Percentiles rank a stretch among this genome's conserved stretches.
Evolutionary conservation across 176 grass and related monocot species (phyloP).

Genomic region (Avena sativa): DNA sequence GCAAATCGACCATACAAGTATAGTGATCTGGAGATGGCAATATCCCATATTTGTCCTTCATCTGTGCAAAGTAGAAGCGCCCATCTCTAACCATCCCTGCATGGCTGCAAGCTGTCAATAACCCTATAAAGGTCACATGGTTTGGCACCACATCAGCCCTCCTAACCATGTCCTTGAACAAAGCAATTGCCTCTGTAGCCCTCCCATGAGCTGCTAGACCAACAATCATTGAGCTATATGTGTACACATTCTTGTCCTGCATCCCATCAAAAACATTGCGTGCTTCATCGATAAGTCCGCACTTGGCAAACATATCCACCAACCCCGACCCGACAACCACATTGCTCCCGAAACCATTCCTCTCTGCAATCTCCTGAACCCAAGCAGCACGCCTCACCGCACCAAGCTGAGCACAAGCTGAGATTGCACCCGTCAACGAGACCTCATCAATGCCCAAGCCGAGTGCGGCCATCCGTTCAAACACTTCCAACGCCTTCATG

Average conservation of each 20-base stretch:
- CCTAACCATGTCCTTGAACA: conserved; percentile 67
- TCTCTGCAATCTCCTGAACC: conserved; percentile 55
- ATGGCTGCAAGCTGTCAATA: conserved; percentile 70
- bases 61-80: conserved; percentile 63
- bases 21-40: conserved; percentile 71
- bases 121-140: conserved; percentile 69
- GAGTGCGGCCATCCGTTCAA: conserved; percentile 44
- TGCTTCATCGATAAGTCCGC: conserved; percentile 63
- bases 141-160: conserved; percentile 53
- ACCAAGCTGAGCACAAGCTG: conserved; percentile 68
- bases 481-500: conserved; percentile 48
- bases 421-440: conserved; percentile 58
- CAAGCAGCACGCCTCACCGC: conserved; percentile 44
- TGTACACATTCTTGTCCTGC: conserved; percentile 64
- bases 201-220: conserved; percentile 57
- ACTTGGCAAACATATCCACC: conserved; percentile 75
- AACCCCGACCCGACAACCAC: conserved; percentile 61
- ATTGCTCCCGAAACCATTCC: conserved; percentile 47
- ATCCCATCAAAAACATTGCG: conserved; percentile 49
- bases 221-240: conserved; percentile 68
- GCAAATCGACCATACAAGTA: conserved; percentile 81
- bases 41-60: conserved; percentile 73
- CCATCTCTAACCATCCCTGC: conserved; percentile 72
- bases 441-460: conserved; percentile 63
- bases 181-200: conserved; percentile 51